Evolutionary conservation across 1,284 basidiomycete species (phyloP).

Genomic region (Ustilago xerochloae): DNA sequence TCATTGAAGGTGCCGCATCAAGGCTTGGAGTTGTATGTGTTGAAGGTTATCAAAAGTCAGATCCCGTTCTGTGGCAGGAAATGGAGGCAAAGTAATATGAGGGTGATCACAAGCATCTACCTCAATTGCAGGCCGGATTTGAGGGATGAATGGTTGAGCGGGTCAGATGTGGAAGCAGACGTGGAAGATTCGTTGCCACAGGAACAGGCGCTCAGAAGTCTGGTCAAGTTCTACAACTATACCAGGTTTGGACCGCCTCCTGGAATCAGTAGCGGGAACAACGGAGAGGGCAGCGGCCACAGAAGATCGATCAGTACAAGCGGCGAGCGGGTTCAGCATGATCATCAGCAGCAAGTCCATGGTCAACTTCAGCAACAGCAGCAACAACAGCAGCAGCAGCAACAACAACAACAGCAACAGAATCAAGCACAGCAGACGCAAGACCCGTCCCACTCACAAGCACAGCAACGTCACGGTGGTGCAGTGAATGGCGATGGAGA

Average conservation of each 20-base stretch:
- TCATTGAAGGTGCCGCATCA: conserved; percentile 93
- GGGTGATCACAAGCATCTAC: conserved; percentile 98
- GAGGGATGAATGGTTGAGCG: conserved; percentile 96
- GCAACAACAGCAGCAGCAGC: conserved; percentile 13
- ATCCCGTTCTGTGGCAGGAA: conserved; percentile 98
- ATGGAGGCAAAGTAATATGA: conserved; percentile 99
- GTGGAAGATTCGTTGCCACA: conserved; percentile 81
- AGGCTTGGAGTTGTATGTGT: conserved; percentile 91
- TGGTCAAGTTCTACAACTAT: conserved; percentile 86
- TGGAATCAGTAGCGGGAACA: conserved; percentile 19
- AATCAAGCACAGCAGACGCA: conserved; percentile 7
- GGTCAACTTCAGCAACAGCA: conserved; percentile 16
- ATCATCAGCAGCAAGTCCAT: conserved; percentile 10
- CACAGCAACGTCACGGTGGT: conserved; percentile 17
- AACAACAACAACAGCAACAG: background rate
- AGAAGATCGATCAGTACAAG: conserved; percentile 55
- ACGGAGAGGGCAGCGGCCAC: conserved; percentile 47
- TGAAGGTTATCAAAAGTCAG: conserved; percentile 98
- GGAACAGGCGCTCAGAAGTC: conserved; percentile 91
- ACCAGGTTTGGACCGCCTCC: conserved; percentile 49
- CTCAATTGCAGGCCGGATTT: conserved; percentile 95
- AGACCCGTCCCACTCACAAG: conserved; percentile 6
- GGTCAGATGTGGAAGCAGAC: conserved; percentile 90
- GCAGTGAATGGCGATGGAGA: conserved; percentile 4
- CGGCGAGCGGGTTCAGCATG: conserved; percentile 27